A percentile compares a stretch with the other conserved stretches of the same genome.
Conservation (phyloP, 1,284 basidiomycete genomes). For the Cryptococcus amylolentus region DNA sequence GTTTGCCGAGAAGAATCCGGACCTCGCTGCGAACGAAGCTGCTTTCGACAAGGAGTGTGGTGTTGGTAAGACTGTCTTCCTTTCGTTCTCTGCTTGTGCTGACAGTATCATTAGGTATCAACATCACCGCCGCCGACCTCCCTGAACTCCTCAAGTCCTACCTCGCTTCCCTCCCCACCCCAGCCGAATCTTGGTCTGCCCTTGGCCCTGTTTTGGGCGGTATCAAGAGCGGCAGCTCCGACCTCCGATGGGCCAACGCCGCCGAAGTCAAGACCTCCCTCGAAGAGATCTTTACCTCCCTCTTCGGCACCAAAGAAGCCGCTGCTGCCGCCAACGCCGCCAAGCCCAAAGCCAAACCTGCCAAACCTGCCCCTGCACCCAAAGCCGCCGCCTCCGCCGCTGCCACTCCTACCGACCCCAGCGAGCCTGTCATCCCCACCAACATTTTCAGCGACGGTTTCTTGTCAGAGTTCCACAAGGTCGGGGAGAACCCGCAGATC, state of each 20-base stretch:
- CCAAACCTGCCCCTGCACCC: conserved; percentile 59
- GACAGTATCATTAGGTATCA: conserved; percentile 61
- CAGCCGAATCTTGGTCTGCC: conserved; percentile 67
- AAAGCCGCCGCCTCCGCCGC: conserved; percentile 60
- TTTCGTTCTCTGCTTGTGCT: not conserved
- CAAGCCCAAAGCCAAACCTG: conserved; percentile 60
- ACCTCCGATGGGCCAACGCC: conserved; percentile 81
- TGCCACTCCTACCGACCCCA: conserved; percentile 54
- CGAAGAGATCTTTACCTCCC: conserved; percentile 69
- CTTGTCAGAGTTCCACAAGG: conserved; percentile 86
- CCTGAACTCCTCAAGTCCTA: conserved; percentile 62
- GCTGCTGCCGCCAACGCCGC: conserved; percentile 60
- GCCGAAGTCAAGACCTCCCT: conserved; percentile 85
- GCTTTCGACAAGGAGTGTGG: conserved; percentile 81
- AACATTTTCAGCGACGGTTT: conserved; percentile 91
- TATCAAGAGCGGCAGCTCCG: conserved; percentile 61
- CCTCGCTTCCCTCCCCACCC: conserved; percentile 54
- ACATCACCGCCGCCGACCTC: conserved; percentile 69
- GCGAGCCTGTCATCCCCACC: conserved; percentile 42
- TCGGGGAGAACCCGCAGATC: conserved; percentile 90
- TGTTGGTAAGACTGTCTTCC: conserved; percentile 63
- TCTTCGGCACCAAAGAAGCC: conserved; percentile 73
- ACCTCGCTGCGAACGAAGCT: conserved; percentile 59
- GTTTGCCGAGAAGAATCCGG: conserved; percentile 63
- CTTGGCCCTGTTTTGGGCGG: conserved; percentile 68